These are phyloP conservation scores for Podaxis rugospora DNA, from an alignment of 768 basidiomycete genomes.

Conservation along the genomic window DNA sequence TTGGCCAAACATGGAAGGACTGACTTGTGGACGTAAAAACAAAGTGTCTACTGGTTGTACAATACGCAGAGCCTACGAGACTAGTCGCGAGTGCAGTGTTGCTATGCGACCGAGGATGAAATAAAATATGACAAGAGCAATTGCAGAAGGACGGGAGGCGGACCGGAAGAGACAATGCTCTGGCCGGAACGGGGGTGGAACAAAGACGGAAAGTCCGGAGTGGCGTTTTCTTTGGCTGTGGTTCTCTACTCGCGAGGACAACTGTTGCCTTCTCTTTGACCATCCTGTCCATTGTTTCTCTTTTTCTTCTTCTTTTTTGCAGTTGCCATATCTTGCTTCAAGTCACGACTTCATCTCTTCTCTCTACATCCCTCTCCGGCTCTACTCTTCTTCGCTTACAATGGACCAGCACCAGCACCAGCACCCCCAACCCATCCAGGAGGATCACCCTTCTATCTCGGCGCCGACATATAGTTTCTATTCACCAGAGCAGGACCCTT, in stretches of 20 bases:
- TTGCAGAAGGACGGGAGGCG: background rate
- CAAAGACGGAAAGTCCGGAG: constrained; percentile 22
- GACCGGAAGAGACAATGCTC: constrained; percentile 14
- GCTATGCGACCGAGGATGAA: background rate
- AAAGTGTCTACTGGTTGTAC: background rate
- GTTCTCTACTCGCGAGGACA: constrained; percentile 15
- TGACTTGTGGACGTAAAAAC: background rate
- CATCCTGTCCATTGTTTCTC: constrained; percentile 26
- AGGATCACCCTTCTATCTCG: constrained; percentile 45
- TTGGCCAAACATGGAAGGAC: background rate
- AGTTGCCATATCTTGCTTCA: constrained; percentile 19
- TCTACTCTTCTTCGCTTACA: constrained; percentile 29
- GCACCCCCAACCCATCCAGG: constrained; percentile 39
- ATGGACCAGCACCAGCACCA: constrained; percentile 42
- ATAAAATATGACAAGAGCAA: background rate
- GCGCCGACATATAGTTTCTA: constrained; percentile 11
- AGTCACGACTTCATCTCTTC: constrained; percentile 3
- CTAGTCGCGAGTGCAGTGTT: background rate
- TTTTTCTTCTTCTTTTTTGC: constrained; percentile 32
- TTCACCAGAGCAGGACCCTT: constrained; percentile 40
- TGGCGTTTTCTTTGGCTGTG: constrained; percentile 11
- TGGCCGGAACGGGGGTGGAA: constrained; percentile 14
- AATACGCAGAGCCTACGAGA: no score
- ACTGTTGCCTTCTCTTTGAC: constrained; percentile 17
- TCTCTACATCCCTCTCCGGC: constrained; percentile 21